Evolutionary conservation across 176 grass and related monocot species (phyloP).

Genomic region (Avena insularis): DNA sequence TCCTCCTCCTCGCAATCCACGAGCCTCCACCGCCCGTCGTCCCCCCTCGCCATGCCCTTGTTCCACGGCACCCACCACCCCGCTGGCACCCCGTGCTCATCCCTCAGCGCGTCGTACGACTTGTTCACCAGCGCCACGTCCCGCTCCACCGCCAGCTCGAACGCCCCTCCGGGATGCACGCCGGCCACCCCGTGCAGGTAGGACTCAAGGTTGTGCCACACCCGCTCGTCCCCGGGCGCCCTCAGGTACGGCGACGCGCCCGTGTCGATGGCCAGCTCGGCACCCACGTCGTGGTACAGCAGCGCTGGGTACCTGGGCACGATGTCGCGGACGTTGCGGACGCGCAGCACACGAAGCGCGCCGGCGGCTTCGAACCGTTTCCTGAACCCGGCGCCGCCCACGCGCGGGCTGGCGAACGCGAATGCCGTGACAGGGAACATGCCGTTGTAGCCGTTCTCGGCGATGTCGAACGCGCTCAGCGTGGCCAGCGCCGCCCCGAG

Average conservation of each 20-base stretch:
- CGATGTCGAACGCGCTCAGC: conserved; percentile 78
- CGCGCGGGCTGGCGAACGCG: conserved; percentile 71
- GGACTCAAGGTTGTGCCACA: conserved; percentile 70
- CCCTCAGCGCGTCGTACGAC: conserved; percentile 39
- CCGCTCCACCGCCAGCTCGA: conserved; percentile 49
- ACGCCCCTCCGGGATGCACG: not conserved
- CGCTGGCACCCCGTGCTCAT: conserved; percentile 51
- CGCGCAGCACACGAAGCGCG: conserved; percentile 52
- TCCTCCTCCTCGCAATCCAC: conserved; percentile 6
- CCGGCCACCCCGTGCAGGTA: conserved; percentile 72
- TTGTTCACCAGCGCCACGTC: conserved; percentile 78
- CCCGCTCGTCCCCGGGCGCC: conserved; percentile 28
- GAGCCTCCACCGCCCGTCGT: conserved; percentile 42
- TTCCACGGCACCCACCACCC: conserved; percentile 61
- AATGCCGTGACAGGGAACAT: conserved; percentile 50
- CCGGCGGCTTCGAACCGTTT: conserved; percentile 40
- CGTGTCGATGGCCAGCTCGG: conserved; percentile 59
- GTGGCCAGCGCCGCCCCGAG: conserved; percentile 75
- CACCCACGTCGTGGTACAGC: conserved; percentile 62
- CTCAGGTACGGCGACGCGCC: conserved; percentile 57
- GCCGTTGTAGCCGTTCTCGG: conserved; percentile 51
- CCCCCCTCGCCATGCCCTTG: conserved; percentile 52
- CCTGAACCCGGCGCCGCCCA: conserved; percentile 57
- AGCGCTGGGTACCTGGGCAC: conserved; percentile 56
- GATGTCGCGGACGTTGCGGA: conserved; percentile 57